A percentile compares a stretch with the other conserved stretches of the same genome.
Conservation (phyloP, 768 basidiomycete genomes). For the Chalciporus piperatus region DNA sequence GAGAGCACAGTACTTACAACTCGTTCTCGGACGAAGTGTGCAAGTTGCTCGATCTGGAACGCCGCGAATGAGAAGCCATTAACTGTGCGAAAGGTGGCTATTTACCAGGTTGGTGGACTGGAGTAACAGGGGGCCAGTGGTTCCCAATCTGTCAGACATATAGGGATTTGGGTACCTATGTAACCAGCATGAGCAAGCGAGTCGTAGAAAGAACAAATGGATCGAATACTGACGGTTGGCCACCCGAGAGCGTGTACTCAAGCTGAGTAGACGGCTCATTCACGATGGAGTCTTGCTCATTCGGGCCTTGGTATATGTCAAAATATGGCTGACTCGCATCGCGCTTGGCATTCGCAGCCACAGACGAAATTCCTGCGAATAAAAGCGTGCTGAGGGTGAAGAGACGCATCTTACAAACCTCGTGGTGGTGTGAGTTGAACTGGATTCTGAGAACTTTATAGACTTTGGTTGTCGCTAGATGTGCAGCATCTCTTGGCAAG, state of each 20-base stretch:
- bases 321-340: constrained; percentile 11
- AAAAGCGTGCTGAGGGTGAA: constrained; percentile 3
- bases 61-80: not conserved
- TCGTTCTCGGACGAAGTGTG: constrained; percentile 19
- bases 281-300: constrained; percentile 7
- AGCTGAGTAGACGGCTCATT: constrained; percentile 13
- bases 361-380: constrained; percentile 4
- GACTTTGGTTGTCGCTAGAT: not conserved
- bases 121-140: constrained; percentile 11
- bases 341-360: constrained; percentile 5
- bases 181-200: not conserved
- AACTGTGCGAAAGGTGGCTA: not conserved
- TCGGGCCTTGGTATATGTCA: constrained; percentile 12
- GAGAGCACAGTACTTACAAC: constrained; percentile 8
- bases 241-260: constrained; percentile 15
- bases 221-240: constrained; percentile 8
- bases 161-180: constrained; percentile 16
- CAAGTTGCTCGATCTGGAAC: constrained; percentile 13
- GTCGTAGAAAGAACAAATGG: not conserved
- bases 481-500: no score
- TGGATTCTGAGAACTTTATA: constrained; percentile 11
- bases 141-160: constrained; percentile 14
- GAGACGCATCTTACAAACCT: constrained; percentile 6
- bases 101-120: constrained; percentile 11
- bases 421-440: not conserved